Evolutionary conservation across 2,329 filamentous ascomycete genomes (phyloP).

Genomic region (Fusarium azukiicola): DNA sequence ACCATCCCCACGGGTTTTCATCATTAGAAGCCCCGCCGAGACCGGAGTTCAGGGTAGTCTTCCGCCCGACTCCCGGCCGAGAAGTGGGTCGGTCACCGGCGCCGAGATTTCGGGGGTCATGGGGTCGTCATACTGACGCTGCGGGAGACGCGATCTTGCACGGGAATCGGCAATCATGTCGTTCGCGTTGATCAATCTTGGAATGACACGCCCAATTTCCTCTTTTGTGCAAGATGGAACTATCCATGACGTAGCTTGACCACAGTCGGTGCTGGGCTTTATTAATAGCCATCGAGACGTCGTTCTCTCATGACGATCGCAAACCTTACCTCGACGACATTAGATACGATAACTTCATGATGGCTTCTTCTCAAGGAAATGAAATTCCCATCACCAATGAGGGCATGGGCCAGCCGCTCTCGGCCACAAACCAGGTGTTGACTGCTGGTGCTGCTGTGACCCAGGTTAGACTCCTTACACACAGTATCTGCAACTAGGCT

Average conservation of each 20-base stretch:
- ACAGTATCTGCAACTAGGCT: neutral
- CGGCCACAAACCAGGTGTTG: constrained; percentile 77
- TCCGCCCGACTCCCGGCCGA: constrained; percentile 9
- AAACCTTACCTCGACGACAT: constrained; percentile 37
- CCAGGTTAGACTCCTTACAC: constrained; percentile 66
- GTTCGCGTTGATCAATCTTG: neutral
- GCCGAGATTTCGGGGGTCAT: constrained; percentile 41
- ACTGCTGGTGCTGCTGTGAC: constrained; percentile 80
- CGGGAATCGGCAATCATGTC: neutral
- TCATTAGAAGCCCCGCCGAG: neutral
- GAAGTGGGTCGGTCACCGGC: constrained; percentile 28
- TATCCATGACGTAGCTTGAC: constrained; percentile 44
- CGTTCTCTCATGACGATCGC: constrained; percentile 2
- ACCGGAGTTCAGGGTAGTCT: constrained; percentile 23
- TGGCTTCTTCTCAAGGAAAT: constrained; percentile 27
- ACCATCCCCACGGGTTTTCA: neutral
- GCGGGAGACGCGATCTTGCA: neutral
- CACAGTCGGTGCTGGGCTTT: neutral
- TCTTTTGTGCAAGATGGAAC: neutral
- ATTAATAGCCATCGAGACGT: constrained; percentile 8
- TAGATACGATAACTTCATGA: neutral
- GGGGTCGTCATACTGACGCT: constrained; percentile 47
- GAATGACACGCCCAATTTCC: neutral
- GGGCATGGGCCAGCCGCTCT: constrained; percentile 70
- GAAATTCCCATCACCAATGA: constrained; percentile 46